Base-by-base conservation (phyloP, 441 rosid genomes). In the Mallotus repandus region DNA sequence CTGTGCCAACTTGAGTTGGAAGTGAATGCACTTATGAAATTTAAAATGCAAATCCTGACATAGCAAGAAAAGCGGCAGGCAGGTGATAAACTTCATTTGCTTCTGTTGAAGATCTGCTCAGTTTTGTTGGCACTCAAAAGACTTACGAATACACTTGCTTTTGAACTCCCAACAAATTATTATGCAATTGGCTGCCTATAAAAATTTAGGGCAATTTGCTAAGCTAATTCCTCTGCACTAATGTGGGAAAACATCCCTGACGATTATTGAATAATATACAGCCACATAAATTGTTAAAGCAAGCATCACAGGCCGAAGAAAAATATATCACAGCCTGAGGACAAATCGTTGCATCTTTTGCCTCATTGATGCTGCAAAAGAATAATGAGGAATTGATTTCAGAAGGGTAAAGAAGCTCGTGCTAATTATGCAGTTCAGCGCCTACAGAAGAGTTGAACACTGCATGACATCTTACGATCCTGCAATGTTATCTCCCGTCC, bases 331-430 rank as follows among this genome's bases (percentile, higher is more conserved):
- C 71, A 60, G 50, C 58, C 61, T 11, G 35, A 73, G 49, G 18
- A 3, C 19, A 66, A 54, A 53, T 52, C 15, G 18, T 45, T 16
- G 41, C 69, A 38, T 18, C 48, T 4, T 41, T 9, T 10, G 45
- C 48, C 68, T 59, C 63, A 10, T 69, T 11, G 18, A 71, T 38
- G 52, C 58, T 57, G 54, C 45, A 52, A 71, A 41, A 38, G 52
- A 54, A 66, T 68, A 68, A 25, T 13, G 55, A 48, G 62, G 74
- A 25, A 29, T 68, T 21, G 46, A 55, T 66, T 61, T 63, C 25
- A 49, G 18, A 57, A 53, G 38, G 18, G 38, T 48, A 57, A 49
- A 59, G 1, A 5, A 2, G 9, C 1, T n/a, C 9, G 65, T 22
- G 59, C 61, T 65, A 55, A 11, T 21, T 57, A 48, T 69, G 62